Conservation (phyloP, 345 rosid species). For the Corchorus olitorius region DNA sequence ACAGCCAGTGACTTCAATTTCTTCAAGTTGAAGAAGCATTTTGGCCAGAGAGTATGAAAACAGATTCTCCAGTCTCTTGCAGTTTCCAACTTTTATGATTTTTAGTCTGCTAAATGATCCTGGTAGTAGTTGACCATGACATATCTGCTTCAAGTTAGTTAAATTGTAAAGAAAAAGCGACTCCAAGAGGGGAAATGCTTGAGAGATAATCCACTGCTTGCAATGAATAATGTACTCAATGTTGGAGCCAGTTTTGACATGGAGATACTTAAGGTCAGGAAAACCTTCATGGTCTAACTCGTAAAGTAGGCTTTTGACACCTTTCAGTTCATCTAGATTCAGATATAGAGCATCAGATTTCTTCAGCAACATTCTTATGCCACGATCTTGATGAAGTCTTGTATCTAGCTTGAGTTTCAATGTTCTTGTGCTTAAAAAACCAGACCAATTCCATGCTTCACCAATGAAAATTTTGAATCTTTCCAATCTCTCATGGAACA, state of each 20-base stretch:
- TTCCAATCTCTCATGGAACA: no score
- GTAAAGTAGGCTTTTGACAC: neutral
- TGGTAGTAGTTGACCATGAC: neutral
- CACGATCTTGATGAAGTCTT: neutral
- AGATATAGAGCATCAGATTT: neutral
- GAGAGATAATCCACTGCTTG: neutral
- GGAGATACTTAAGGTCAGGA: conserved; percentile 21
- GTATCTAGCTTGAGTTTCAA: neutral
- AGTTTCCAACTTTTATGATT: neutral
- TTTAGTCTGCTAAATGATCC: neutral
- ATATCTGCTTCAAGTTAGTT: neutral
- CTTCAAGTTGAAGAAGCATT: neutral
- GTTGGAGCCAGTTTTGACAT: neutral
- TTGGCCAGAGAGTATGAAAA: neutral
- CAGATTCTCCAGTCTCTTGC: neutral
- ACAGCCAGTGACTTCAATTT: neutral
- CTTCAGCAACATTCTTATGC: neutral
- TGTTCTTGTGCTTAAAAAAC: neutral
- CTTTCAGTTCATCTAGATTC: neutral
- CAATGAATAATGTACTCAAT: neutral
- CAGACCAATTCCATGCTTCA: neutral
- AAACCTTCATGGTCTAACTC: conserved; percentile 23
- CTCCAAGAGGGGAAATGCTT: neutral
- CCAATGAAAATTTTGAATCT: neutral
- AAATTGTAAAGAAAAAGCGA: neutral